A percentile compares a stretch with the other conserved stretches of the same genome.
These are phyloP conservation scores for Tetrahymena malaccensis DNA, from an alignment of 73 alveolate species.

Conservation along the genomic window DNA sequence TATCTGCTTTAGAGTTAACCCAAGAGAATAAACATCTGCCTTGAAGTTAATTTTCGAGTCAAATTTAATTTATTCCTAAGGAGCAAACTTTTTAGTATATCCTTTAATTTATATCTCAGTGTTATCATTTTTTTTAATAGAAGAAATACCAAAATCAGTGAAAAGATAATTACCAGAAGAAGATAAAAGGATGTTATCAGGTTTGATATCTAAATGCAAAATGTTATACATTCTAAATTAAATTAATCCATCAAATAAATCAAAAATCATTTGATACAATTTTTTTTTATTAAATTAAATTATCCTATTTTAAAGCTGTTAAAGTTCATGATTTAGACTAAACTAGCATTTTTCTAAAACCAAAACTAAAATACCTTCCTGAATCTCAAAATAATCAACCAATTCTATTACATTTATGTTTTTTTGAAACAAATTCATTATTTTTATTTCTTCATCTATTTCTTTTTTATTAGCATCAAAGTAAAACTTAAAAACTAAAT, in stretches of 20 bases:
- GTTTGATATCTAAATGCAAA: not conserved
- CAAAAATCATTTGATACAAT: not conserved
- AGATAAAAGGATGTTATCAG: not conserved
- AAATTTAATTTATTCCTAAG: not conserved
- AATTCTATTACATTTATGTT: not conserved
- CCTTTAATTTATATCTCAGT: not conserved
- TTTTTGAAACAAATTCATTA: not conserved
- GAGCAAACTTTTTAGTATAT: not conserved
- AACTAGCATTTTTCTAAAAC: not conserved
- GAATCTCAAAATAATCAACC: not conserved
- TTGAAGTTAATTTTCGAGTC: not conserved
- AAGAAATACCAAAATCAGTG: not conserved
- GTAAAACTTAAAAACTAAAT: not conserved
- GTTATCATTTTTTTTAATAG: not conserved
- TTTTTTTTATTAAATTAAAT: not conserved
- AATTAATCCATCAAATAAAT: not conserved
- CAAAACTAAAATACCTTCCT: not conserved
- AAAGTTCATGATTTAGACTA: not conserved
- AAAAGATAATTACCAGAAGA: not conserved
- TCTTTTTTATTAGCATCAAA: not conserved
- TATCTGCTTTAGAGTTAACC: not conserved
- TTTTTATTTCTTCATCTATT: not conserved
- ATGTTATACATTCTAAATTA: not conserved
- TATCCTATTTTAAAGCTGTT: not conserved
- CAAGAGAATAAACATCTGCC: not conserved